A percentile compares a stretch with the other conserved stretches of the same genome.
Evolutionary conservation across 768 basidiomycete species (phyloP).

Genomic region (Nidularia pulvinata): DNA sequence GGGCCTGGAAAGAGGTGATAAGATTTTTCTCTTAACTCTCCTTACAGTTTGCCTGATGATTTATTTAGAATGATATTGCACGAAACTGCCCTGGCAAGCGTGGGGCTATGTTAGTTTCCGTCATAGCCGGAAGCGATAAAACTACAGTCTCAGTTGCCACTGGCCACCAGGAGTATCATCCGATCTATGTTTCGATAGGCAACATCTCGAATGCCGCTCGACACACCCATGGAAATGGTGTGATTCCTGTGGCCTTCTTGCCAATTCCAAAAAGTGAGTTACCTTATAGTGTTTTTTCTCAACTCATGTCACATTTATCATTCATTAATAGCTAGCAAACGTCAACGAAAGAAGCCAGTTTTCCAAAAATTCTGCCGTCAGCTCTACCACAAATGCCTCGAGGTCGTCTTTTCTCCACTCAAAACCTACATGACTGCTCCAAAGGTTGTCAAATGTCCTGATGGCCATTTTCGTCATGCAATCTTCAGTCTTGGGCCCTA

Average conservation of each 20-base stretch:
- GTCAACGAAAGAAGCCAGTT: constrained; percentile 7
- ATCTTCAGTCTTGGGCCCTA: constrained; percentile 27
- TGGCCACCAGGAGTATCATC: constrained; percentile 35
- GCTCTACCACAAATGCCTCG: constrained; percentile 8
- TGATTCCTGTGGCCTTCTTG: constrained; percentile 27
- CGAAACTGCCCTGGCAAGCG: constrained; percentile 11
- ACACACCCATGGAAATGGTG: constrained; percentile 21
- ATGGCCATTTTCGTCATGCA: constrained; percentile 25
- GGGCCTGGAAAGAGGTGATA: constrained; percentile 31
- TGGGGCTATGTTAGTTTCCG: constrained; percentile 25
- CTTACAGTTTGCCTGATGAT: not conserved
- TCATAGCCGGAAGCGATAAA: constrained; percentile 36
- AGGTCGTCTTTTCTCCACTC: not conserved
- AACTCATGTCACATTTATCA: not conserved
- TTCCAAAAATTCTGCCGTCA: constrained; percentile 17
- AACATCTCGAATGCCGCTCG: constrained; percentile 21
- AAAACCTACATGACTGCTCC: constrained; percentile 9
- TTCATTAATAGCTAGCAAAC: constrained; percentile 1
- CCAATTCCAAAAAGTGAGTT: constrained; percentile 30
- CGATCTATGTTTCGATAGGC: constrained; percentile 26
- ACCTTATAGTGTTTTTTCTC: not conserved
- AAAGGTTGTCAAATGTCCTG: constrained; percentile 21
- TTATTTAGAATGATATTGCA: constrained; percentile 20
- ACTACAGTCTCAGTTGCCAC: constrained; percentile 39
- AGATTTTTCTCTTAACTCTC: constrained; percentile 1